Conservation (phyloP, 1,284 basidiomycete species). For the Psilocybe mexicana region DNA sequence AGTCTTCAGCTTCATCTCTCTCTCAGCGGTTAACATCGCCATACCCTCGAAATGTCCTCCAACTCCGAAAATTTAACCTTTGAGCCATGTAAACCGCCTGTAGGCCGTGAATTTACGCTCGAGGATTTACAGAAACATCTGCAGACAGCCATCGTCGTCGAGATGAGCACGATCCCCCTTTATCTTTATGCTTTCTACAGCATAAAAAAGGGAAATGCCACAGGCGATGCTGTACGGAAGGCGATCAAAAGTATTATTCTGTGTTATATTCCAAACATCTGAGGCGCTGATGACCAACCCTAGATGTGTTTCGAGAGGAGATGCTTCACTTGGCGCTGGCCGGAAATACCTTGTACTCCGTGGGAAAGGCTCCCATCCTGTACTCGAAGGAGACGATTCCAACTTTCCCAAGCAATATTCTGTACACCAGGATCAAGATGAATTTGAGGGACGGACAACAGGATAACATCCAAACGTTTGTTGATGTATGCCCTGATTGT, state of each 20-base stretch:
- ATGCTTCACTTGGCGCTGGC: slow-evolving; percentile 6
- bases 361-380: neutral
- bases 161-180: slow-evolving; percentile 6
- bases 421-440: neutral
- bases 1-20: no score
- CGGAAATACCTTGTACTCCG: slow-evolving; percentile 1
- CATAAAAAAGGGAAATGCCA: neutral
- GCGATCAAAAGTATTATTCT: neutral
- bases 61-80: neutral
- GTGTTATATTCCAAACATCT: neutral
- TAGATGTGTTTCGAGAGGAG: slow-evolving; percentile 3
- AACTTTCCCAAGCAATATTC: neutral
- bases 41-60: neutral
- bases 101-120: neutral
- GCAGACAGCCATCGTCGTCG: slow-evolving; percentile 7
- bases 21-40: no score
- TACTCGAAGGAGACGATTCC: neutral
- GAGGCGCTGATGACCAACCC: neutral
- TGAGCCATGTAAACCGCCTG: no score
- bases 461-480: neutral
- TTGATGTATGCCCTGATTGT: neutral
- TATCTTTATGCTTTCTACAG: slow-evolving; percentile 5
- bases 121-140: slow-evolving; percentile 1
- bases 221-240: neutral
- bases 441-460: neutral